phyloP scores from a whole-genome alignment of 2,329 filamentous ascomycete species.

The Westerdykella sp. region DNA sequence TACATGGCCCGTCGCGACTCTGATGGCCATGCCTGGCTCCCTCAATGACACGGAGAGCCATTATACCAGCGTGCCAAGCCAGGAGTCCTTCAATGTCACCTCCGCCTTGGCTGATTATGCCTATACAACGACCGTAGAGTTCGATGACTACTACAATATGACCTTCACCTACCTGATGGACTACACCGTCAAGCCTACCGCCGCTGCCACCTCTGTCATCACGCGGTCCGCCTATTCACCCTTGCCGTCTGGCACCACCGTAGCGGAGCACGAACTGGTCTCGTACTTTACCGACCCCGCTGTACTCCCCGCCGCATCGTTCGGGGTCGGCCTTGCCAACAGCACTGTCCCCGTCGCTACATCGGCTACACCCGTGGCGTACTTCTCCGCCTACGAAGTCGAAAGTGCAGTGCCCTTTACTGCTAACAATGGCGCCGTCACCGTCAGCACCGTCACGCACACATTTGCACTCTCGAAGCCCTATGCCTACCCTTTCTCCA shows the following conservation, averaged over 20 bases:
- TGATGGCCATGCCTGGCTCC: background rate
- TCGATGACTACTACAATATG: constrained; percentile 16
- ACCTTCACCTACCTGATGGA: constrained; percentile 17
- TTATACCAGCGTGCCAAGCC: constrained; percentile 16
- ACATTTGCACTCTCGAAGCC: constrained; percentile 31
- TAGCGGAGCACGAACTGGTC: constrained; percentile 15
- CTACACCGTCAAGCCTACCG: constrained; percentile 27
- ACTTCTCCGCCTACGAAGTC: constrained; percentile 42
- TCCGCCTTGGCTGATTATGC: constrained; percentile 19
- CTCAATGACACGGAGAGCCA: constrained; percentile 15
- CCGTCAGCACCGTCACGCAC: constrained; percentile 27
- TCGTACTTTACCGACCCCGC: constrained; percentile 1
- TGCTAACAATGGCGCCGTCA: constrained; percentile 20
- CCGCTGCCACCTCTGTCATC: constrained; percentile 25
- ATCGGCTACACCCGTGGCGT: constrained; percentile 38
- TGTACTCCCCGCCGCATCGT: constrained; percentile 16
- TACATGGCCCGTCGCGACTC: background rate
- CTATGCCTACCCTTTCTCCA: constrained; percentile 34
- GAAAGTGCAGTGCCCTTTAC: constrained; percentile 24
- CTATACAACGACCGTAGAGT: constrained; percentile 17
- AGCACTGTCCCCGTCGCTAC: constrained; percentile 16
- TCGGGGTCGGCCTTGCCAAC: constrained; percentile 19
- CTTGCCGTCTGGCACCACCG: constrained; percentile 17
- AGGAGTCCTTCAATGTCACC: constrained; percentile 21
- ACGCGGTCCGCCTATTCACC: constrained; percentile 16